Percentiles rank a stretch among this genome's conserved stretches.
These are phyloP conservation scores for Aspergillus sclerotiicarbonarius DNA, from an alignment of 495 filamentous ascomycete genomes.

Conservation along the genomic window DNA sequence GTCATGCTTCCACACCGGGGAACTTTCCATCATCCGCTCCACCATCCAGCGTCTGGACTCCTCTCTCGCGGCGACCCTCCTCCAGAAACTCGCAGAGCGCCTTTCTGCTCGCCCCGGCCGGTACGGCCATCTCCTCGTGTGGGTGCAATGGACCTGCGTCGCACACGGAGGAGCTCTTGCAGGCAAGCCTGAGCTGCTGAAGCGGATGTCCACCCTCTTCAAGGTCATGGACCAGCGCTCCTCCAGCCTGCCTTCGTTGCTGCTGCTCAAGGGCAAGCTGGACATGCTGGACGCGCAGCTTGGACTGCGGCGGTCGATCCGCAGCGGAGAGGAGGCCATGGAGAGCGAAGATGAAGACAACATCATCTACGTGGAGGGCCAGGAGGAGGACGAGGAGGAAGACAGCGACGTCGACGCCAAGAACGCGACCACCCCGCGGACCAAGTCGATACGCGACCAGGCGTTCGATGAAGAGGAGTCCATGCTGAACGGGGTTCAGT, in stretches of 20 bases:
- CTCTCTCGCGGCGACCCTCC: slow-evolving; percentile 68
- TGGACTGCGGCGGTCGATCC: slow-evolving; percentile 65
- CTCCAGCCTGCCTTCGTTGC: slow-evolving; percentile 72
- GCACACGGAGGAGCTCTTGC: slow-evolving; percentile 91
- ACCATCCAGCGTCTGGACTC: slow-evolving; percentile 91
- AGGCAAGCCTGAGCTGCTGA: slow-evolving; percentile 72
- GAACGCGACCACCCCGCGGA: slow-evolving; percentile 31
- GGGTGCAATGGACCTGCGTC: slow-evolving; percentile 95
- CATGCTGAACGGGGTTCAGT: slow-evolving; percentile 40
- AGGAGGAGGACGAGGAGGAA: slow-evolving; percentile 52
- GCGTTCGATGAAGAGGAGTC: slow-evolving; percentile 45
- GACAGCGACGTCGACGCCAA: slow-evolving; percentile 40
- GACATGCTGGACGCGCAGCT: slow-evolving; percentile 89
- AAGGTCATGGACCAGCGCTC: slow-evolving; percentile 84
- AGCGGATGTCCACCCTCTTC: slow-evolving; percentile 71
- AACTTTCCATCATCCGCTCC: slow-evolving; percentile 70
- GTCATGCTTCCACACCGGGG: slow-evolving; percentile 79
- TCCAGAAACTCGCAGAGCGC: slow-evolving; percentile 81
- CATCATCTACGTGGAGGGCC: slow-evolving; percentile 85
- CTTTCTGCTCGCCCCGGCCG: slow-evolving; percentile 84
- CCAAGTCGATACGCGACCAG: slow-evolving; percentile 42
- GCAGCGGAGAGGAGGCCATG: slow-evolving; percentile 44
- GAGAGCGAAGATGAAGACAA: slow-evolving; percentile 70
- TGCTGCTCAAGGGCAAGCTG: slow-evolving; percentile 88
- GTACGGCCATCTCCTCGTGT: slow-evolving; percentile 86